Conservation (phyloP, 2,329 filamentous ascomycete genomes). For the Tolypocladium ovalisporum region DNA sequence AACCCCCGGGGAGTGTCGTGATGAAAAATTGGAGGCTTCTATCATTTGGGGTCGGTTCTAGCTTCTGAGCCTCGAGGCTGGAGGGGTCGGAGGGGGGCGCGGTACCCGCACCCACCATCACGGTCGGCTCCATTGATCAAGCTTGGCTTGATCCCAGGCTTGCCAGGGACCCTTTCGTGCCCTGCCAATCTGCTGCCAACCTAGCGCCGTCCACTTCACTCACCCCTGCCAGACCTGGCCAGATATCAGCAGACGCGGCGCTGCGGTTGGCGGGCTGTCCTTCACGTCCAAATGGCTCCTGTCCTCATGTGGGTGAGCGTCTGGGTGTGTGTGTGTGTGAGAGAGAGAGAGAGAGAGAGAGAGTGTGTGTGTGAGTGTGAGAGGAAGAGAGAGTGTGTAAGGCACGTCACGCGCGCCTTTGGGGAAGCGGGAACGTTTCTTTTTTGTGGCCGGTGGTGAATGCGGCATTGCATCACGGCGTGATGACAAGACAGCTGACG, state of each 20-base stretch:
- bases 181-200: neutral
- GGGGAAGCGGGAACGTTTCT: slow-evolving; percentile 1
- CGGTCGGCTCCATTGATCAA: neutral
- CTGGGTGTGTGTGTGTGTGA: neutral
- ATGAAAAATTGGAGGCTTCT: slow-evolving; percentile 4
- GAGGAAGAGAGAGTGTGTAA: neutral
- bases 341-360: neutral
- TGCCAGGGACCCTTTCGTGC: neutral
- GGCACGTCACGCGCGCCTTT: slow-evolving; percentile 1
- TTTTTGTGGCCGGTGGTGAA: slow-evolving; percentile 2
- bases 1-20: neutral
- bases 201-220: neutral
- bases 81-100: neutral
- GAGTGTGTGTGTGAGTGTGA: neutral
- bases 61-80: neutral
- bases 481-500: slow-evolving; percentile 1
- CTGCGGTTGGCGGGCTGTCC: neutral
- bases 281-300: neutral
- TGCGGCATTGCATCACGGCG: neutral
- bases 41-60: slow-evolving; percentile 2
- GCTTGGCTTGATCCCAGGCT: slow-evolving; percentile 1
- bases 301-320: neutral
- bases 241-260: slow-evolving; percentile 2
- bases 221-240: neutral
- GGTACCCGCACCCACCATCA: neutral